Conservation (phyloP, 2,329 filamentous ascomycete genomes). For the Stachybotrys chlorohalonatus region DNA sequence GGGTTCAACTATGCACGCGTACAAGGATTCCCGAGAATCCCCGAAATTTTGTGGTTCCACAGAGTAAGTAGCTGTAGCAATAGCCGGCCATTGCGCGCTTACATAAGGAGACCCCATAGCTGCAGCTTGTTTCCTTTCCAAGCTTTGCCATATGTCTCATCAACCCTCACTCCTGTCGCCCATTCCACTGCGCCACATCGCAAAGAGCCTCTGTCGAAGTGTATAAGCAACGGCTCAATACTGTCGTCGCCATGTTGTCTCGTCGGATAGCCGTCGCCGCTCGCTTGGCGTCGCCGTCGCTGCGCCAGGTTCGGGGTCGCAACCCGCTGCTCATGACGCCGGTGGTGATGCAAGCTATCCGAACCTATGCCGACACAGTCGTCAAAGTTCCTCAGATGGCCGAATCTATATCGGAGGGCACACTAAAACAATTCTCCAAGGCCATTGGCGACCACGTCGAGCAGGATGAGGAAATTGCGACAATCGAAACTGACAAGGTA, state of each 20-base stretch:
- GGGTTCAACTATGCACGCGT: too few species aligned
- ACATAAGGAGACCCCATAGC: too few species aligned
- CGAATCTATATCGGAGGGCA: slow-evolving; percentile 96
- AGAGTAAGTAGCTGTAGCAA: too few species aligned
- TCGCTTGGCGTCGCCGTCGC: slow-evolving; percentile 27
- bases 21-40: too few species aligned
- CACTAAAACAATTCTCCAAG: slow-evolving; percentile 91
- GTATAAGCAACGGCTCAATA: neutral
- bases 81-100: too few species aligned
- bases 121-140: neutral
- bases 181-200: neutral
- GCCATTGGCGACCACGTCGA: slow-evolving; percentile 88
- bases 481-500: slow-evolving; percentile 98
- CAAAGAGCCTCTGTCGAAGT: neutral
- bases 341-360: slow-evolving; percentile 44
- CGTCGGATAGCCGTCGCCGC: slow-evolving; percentile 32
- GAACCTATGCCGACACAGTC: slow-evolving; percentile 66
- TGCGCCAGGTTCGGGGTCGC: slow-evolving; percentile 26
- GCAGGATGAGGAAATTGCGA: slow-evolving; percentile 94
- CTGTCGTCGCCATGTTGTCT: slow-evolving; percentile 28
- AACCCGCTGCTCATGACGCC: slow-evolving; percentile 31
- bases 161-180: neutral
- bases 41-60: too few species aligned
- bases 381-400: slow-evolving; percentile 98
- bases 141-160: neutral